Conservation (phyloP, 2,329 filamentous ascomycete genomes). For the Didymella segeticola region DNA sequence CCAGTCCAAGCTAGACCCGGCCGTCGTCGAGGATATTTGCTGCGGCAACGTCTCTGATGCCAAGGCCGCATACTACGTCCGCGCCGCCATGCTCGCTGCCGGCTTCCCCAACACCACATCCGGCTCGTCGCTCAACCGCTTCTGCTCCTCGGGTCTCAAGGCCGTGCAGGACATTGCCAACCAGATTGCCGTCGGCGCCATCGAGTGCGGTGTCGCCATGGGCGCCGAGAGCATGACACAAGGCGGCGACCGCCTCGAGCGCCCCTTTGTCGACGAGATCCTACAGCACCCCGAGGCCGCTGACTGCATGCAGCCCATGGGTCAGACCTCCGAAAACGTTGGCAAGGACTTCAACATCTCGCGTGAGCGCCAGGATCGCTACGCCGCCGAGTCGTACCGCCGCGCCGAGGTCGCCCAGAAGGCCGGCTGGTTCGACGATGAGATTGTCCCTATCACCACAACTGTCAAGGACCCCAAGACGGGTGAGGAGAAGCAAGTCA, state of each 20-base stretch:
- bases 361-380: slow-evolving; percentile 82
- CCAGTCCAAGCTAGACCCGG: slow-evolving; percentile 78
- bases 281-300: slow-evolving; percentile 74
- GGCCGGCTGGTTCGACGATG: slow-evolving; percentile 88
- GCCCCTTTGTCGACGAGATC: slow-evolving; percentile 80
- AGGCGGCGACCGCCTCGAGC: slow-evolving; percentile 72
- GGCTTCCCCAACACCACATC: slow-evolving; percentile 91
- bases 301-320: slow-evolving; percentile 96
- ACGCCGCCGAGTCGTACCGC: slow-evolving; percentile 84
- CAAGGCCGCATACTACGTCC: slow-evolving; percentile 89
- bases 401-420: slow-evolving; percentile 90
- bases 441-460: slow-evolving; percentile 88
- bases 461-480: slow-evolving; percentile 83
- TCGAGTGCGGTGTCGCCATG: slow-evolving; percentile 85
- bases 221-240: slow-evolving; percentile 89
- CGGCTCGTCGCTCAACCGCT: slow-evolving; percentile 86
- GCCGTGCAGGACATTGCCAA: slow-evolving; percentile 94
- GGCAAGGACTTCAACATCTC: slow-evolving; percentile 86
- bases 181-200: slow-evolving; percentile 78
- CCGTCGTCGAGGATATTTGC: slow-evolving; percentile 86
- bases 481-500: slow-evolving; percentile 78
- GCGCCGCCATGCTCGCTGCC: slow-evolving; percentile 85
- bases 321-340: slow-evolving; percentile 97
- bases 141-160: slow-evolving; percentile 96
- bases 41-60: slow-evolving; percentile 88